A percentile compares a stretch with the other conserved stretches of the same genome.
Conservation (phyloP, 2,329 filamentous ascomycete species). For the Aspergillus sclerotialis region DNA sequence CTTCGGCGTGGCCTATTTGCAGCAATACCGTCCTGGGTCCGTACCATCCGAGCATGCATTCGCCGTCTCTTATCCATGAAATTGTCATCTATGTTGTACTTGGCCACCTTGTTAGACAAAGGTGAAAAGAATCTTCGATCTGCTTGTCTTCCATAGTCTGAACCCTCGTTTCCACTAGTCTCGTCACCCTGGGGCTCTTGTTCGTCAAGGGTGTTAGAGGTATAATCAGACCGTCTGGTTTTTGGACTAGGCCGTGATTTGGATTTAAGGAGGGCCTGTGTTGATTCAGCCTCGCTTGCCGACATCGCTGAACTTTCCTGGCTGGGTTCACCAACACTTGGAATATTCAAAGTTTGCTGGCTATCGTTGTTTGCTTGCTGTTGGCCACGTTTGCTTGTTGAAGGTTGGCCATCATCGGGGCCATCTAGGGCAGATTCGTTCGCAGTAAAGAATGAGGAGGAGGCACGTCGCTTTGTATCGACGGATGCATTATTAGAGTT, state of each 20-base stretch:
- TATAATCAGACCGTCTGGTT: slow-evolving; percentile 9
- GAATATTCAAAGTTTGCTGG: slow-evolving; percentile 11
- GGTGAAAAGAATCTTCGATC: slow-evolving; percentile 13
- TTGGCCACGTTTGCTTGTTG: slow-evolving; percentile 9
- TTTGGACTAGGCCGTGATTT: slow-evolving; percentile 14
- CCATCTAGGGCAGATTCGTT: slow-evolving; percentile 16
- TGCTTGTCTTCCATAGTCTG: slow-evolving; percentile 4
- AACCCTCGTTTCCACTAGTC: slow-evolving; percentile 9
- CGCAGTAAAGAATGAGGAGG: slow-evolving; percentile 26
- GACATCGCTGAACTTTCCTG: slow-evolving; percentile 15
- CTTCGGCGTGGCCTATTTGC: slow-evolving; percentile 26
- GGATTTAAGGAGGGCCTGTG: slow-evolving; percentile 24
- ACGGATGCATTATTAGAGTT: slow-evolving; percentile 2
- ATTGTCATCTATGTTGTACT: slow-evolving; percentile 40
- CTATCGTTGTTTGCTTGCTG: slow-evolving; percentile 3
- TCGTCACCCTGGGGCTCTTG: slow-evolving; percentile 29
- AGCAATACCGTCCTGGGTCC: slow-evolving; percentile 28
- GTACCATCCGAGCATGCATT: slow-evolving; percentile 30
- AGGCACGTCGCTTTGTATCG: slow-evolving; percentile 12
- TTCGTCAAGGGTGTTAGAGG: slow-evolving; percentile 18
- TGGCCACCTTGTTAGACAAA: slow-evolving; percentile 29
- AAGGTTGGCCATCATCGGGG: slow-evolving; percentile 8
- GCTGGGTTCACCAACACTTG: slow-evolving; percentile 12
- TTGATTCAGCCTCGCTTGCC: slow-evolving; percentile 26
- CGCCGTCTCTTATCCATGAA: slow-evolving; percentile 33